Evolutionary conservation across 2,329 filamentous ascomycete species (phyloP), one percentile per base, ranked within the genome.

Genomic region (Penicillium sp.): DNA sequence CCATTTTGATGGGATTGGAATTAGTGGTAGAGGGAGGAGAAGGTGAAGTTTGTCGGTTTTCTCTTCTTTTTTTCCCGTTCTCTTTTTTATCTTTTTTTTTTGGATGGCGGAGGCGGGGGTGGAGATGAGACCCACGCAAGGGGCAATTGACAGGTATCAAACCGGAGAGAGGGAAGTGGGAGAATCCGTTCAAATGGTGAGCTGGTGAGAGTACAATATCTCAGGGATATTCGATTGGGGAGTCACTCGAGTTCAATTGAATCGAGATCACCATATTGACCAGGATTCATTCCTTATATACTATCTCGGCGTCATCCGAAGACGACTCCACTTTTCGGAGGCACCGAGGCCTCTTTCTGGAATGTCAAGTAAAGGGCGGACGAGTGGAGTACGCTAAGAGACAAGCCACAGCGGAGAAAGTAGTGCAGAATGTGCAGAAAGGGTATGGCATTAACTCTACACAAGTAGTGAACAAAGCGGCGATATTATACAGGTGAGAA

Each of bases 1-100:
- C 56, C 74, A 75, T 75, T 13, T 8, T 45, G 42, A 8, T 24
- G 14, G 11, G 11, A n/a, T 39, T 21, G 16, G 13, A 37, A 37
- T 10, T 37, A n/a, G n/a, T 19, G 34, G 9, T 9, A 16, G 16
- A 18, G 18, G 16, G 8, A 29, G 26, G n/a, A 26, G 42, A 23
- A 24, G 26, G 7, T 31, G 42, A 21, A 45, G 23, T 19, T 31
- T 31, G 16, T 5, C 34, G 18, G 18, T 37, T 37, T 33, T 13
- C 5, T 11, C 33, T 16, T 16, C 14, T 21, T 37, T 37, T 21
- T 37, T 37, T 5, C 24, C 9, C 31, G 9, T 19, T 9, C 13
- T 21, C 16, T 37, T 21, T 37, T 37, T 37, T 37, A 6, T 4
- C 4, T 11, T 16, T 19, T 19, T 21, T 21, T 37, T 37, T 37